A percentile compares a stretch with the other conserved stretches of the same genome.
Evolutionary conservation across 2,329 filamentous ascomycete species (phyloP).

Genomic region (Aureobasidium sp.): DNA sequence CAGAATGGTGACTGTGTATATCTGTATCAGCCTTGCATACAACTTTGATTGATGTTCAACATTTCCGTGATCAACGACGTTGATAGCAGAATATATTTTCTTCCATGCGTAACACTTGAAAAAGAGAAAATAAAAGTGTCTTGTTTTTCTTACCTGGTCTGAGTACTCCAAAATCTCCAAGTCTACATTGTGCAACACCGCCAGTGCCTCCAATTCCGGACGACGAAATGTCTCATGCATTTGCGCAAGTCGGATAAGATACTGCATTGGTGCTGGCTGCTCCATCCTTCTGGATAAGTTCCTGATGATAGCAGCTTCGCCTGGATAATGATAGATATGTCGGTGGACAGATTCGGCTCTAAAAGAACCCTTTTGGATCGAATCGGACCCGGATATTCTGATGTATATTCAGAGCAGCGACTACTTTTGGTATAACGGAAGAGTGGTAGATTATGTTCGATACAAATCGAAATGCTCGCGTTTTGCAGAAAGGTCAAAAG

Average conservation of each 20-base stretch:
- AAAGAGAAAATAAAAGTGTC: neutral
- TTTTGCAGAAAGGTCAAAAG: neutral
- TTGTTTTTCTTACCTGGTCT: conserved; percentile 50
- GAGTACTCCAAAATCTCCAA: conserved; percentile 70
- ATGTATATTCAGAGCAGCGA: neutral
- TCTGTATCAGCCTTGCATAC: neutral
- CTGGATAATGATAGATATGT: too few relatives aligned
- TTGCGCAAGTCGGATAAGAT: conserved; percentile 83
- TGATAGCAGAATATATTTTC: neutral
- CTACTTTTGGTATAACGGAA: neutral
- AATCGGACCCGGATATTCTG: too few relatives aligned
- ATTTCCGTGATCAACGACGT: neutral
- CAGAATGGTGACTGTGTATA: conserved; percentile 74
- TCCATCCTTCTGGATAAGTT: neutral
- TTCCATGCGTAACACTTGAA: neutral
- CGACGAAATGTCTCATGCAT: conserved; percentile 83
- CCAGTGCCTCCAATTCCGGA: conserved; percentile 76
- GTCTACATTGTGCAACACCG: conserved; percentile 57
- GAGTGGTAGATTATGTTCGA: neutral
- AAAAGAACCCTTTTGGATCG: too few relatives aligned
- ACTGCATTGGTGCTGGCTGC: conserved; percentile 49
- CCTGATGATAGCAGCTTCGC: neutral
- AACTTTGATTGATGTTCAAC: neutral
- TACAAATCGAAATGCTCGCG: neutral
- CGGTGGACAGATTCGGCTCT: too few relatives aligned